Evolutionary conservation across 169 alveolate species (phyloP).

Genomic region (Eimeria praecox): DNA sequence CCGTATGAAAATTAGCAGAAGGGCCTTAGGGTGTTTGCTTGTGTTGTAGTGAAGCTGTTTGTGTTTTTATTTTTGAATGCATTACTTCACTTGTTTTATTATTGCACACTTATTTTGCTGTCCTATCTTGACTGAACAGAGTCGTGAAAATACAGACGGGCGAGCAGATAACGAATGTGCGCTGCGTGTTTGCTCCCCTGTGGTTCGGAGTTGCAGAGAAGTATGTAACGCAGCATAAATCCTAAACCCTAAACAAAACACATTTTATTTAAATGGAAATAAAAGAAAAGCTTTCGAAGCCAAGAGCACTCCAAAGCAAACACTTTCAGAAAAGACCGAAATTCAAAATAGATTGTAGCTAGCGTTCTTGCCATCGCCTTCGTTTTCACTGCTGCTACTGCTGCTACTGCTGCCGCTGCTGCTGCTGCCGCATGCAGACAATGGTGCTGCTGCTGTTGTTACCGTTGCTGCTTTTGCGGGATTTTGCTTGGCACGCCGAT

Average conservation of each 20-base stretch:
- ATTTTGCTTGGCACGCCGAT: background rate
- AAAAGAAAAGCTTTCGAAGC: too few species aligned
- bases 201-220: slow-evolving; percentile 29
- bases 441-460: background rate
- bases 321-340: too few species aligned
- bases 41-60: background rate
- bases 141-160: background rate
- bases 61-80: background rate
- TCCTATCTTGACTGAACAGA: background rate
- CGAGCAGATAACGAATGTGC: background rate
- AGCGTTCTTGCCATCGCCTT: background rate
- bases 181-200: background rate
- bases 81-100: background rate
- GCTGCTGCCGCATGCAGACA: too few species aligned
- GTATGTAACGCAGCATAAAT: background rate
- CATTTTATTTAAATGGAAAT: too few species aligned
- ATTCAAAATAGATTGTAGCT: background rate
- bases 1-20: background rate
- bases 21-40: background rate
- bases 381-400: background rate
- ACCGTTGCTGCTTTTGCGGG: background rate
- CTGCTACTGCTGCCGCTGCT: slow-evolving; percentile 1
- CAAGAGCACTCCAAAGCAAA: too few species aligned
- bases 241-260: background rate
- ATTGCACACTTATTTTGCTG: background rate